Percentiles rank a stretch among this genome's conserved stretches.
Evolutionary conservation across 257 asterid species (phyloP).

Genomic region (Fraxinus excelsior): DNA sequence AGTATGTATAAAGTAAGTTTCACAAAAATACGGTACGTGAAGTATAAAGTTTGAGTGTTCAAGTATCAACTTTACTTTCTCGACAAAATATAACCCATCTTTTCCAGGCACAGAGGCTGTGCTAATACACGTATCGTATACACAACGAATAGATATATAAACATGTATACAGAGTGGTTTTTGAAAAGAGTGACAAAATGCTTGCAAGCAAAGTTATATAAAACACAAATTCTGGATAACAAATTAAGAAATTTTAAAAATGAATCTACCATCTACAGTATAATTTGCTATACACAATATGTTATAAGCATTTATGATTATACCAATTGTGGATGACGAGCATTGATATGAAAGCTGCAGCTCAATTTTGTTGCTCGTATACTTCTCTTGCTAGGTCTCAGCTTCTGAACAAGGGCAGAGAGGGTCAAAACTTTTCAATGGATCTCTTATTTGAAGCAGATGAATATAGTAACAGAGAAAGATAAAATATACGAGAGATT

Average conservation of each 20-base stretch:
- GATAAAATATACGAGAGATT: not conserved
- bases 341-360: not conserved
- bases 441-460: not conserved
- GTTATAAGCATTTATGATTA: not conserved
- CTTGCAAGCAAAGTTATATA: not conserved
- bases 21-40: not conserved
- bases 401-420: slow-evolving; percentile 20
- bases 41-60: too few species aligned
- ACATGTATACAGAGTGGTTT: not conserved
- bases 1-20: not conserved
- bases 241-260: not conserved
- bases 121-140: too few species aligned
- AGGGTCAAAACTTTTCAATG: not conserved
- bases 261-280: not conserved
- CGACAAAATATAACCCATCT: too few species aligned
- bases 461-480: not conserved
- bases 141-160: too few species aligned
- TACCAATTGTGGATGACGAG: not conserved
- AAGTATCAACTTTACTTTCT: too few species aligned
- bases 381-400: slow-evolving; percentile 10
- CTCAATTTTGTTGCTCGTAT: not conserved
- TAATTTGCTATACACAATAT: not conserved
- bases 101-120: too few species aligned
- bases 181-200: not conserved
- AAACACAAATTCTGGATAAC: not conserved